Evolutionary conservation across 768 basidiomycete genomes (phyloP), one percentile per base, ranked within the genome.

Genomic region (Calvatia gigantea): DNA sequence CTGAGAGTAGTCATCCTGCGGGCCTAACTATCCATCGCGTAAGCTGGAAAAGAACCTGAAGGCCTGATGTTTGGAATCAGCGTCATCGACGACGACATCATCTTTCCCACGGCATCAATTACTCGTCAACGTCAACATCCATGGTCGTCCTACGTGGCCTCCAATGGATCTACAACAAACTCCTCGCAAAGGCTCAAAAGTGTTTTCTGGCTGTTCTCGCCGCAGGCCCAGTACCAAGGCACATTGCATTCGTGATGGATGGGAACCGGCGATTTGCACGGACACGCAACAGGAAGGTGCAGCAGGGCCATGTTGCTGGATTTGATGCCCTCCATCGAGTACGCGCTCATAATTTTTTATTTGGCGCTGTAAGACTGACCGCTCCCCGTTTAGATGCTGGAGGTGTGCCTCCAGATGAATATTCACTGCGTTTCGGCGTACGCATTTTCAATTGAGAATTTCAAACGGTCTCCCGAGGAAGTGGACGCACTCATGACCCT

Each of bases 361-460:
- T 27, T 15, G 4, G 17, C 27, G 11, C 11, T 19, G 7, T n/a
- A 29, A 17, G 2, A 32, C 15, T n/a, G 50, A 51, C 39, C 2
- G 28, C 29, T 45, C 54, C 11, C 27, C 23, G 8, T 31, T 11
- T 60, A 98, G 95, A 78, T 92, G 53, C 74, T 98, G 15, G 91
- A 94, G 67, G 77, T 94, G 27, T 95, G 95, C 63, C 73, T 96
- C 19, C 75, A 80, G 1, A 78, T 99, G n/a, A 74, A 84, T 11
- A 79, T 99, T 45, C 79, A 75, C 57, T 93, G 89, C 57, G 94
- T 98, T 23, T 87, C 92, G 2, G 91, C 88, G n/a, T 99, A 96
- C 63, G 93, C 94, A n/a, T 99, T 99, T 70, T 83, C 94, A 1
- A 94, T 98, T 58, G 96, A 98, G 63, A 99, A 98, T 72, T 98